Conservation (phyloP, 1,139 yeast species). For the Yamadazyma kanchanaburiensis region DNA sequence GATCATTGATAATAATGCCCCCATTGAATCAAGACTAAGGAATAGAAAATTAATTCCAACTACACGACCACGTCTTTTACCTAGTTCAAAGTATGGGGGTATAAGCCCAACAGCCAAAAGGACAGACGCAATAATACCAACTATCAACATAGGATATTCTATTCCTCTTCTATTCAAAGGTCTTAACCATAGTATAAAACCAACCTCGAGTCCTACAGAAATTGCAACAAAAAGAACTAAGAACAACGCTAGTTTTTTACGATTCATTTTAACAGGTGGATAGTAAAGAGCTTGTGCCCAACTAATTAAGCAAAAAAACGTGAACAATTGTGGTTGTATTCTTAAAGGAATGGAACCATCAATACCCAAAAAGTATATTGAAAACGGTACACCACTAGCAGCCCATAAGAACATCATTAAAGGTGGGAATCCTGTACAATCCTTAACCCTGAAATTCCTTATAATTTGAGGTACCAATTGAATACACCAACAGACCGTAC, state of each 20-base stretch:
- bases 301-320: conserved; percentile 62
- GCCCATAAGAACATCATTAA: conserved; percentile 85
- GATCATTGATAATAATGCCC: conserved; percentile 75
- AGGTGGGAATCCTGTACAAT: conserved; percentile 84
- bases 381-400: conserved; percentile 77
- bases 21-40: conserved; percentile 69
- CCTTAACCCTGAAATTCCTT: conserved; percentile 67
- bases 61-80: conserved; percentile 76
- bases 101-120: conserved; percentile 72
- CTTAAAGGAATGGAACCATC: conserved; percentile 73
- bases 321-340: conserved; percentile 84
- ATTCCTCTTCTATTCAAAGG: conserved; percentile 58
- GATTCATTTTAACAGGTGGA: conserved; percentile 58
- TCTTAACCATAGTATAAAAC: conserved; percentile 68
- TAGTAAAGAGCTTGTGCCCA: conserved; percentile 77
- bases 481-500: conserved; percentile 88
- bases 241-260: conserved; percentile 32
- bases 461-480: conserved; percentile 85
- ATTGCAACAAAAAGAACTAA: conserved; percentile 37
- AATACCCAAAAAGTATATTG: conserved; percentile 72
- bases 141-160: conserved; percentile 73
- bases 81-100: conserved; percentile 86
- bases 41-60: conserved; percentile 88
- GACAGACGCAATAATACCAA: conserved; percentile 78
- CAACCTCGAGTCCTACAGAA: conserved; percentile 63